Conservation (phyloP, 139 green algal species). For the Picochlorum sp. region DNA sequence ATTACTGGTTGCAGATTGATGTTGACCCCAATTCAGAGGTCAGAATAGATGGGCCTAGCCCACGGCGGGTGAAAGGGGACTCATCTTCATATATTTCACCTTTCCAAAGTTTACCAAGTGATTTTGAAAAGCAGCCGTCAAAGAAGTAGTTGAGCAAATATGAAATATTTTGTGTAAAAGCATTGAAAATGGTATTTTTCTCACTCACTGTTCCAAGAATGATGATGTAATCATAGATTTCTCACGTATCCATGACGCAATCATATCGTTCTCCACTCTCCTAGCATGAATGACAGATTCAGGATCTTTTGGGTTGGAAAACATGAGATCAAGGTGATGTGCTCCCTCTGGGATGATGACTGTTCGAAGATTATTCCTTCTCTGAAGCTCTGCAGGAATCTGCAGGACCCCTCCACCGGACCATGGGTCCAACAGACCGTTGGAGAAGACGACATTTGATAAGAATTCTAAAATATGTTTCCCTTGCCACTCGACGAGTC, state of each 20-base stretch:
- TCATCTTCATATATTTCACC: conserved; percentile 3
- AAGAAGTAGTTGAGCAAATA: no score
- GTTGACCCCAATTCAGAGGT: conserved; percentile 7
- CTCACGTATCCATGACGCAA: conserved; percentile 40
- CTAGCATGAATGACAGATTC: conserved; percentile 30
- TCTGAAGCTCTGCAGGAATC: conserved; percentile 33
- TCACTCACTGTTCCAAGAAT: no score
- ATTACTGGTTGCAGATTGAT: conserved; percentile 39
- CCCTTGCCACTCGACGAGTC: conserved; percentile 35
- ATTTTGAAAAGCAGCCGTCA: no score
- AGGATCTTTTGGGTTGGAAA: conserved; percentile 39
- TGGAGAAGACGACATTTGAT: conserved; percentile 45
- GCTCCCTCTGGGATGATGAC: conserved; percentile 51
- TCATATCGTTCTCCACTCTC: conserved; percentile 26
- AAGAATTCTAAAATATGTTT: conserved; percentile 16
- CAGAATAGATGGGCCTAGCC: neutral
- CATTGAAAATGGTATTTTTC: no score
- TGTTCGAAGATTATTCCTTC: conserved; percentile 14
- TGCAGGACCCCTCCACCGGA: conserved; percentile 27
- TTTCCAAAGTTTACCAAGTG: neutral
- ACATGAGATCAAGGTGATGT: conserved; percentile 45
- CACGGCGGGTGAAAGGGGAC: neutral
- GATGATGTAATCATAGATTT: neutral
- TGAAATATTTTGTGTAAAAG: no score
- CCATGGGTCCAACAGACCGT: conserved; percentile 40